Percentiles rank a stretch among this genome's conserved stretches.
These are phyloP conservation scores for Tuber melanosporum DNA, from an alignment of 495 filamentous ascomycete genomes.

Conservation along the genomic window DNA sequence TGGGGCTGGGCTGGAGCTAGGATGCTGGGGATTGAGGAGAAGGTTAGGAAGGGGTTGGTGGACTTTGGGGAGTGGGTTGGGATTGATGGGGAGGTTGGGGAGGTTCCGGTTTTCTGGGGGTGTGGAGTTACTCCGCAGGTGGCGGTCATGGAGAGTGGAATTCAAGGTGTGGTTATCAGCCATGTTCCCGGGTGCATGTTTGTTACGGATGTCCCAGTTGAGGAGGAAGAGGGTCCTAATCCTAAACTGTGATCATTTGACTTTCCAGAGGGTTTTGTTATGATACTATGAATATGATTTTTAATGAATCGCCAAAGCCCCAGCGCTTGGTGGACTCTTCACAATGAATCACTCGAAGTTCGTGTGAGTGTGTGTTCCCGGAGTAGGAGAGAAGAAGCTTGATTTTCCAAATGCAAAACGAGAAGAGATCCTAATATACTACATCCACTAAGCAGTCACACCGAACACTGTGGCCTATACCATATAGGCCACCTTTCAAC, in stretches of 20 bases:
- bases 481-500: too few relatives aligned
- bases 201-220: slow-evolving; percentile 47
- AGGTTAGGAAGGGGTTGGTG: slow-evolving; percentile 13
- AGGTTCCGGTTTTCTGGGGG: slow-evolving; percentile 55
- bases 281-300: background rate
- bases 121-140: slow-evolving; percentile 57
- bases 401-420: too few relatives aligned
- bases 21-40: slow-evolving; percentile 48
- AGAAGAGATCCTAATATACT: too few relatives aligned
- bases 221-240: slow-evolving; percentile 29
- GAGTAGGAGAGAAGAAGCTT: too few relatives aligned
- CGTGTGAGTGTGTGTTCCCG: too few relatives aligned
- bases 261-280: background rate
- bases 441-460: too few relatives aligned
- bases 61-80: slow-evolving; percentile 39
- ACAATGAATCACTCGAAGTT: background rate
- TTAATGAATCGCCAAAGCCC: background rate
- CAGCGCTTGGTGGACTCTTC: background rate
- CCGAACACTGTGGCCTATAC: too few relatives aligned
- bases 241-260: background rate
- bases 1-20: slow-evolving; percentile 54
- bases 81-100: slow-evolving; percentile 38
- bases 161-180: slow-evolving; percentile 50
- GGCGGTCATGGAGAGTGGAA: slow-evolving; percentile 47
- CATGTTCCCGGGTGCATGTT: slow-evolving; percentile 56